phyloP scores from a whole-genome alignment of 495 filamentous ascomycete genomes.

The Hypomontagnella submonticulosa region DNA sequence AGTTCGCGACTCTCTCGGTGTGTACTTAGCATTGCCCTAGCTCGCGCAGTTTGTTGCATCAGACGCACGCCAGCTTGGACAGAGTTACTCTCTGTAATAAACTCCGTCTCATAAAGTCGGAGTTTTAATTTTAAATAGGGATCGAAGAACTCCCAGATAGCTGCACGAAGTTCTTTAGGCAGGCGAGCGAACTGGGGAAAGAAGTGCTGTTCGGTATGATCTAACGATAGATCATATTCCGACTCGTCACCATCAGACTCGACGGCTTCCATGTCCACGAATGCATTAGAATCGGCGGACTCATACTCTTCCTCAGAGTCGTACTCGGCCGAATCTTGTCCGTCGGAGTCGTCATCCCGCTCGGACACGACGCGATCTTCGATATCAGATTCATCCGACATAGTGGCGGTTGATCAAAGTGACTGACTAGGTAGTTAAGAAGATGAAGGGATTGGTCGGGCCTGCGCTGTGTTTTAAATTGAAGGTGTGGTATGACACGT shows the following conservation, averaged over 20 bases:
- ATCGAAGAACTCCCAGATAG: conserved; percentile 56
- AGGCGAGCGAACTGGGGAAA: conserved; percentile 55
- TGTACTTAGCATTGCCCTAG: conserved; percentile 48
- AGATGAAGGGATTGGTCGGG: neutral
- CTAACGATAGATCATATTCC: conserved; percentile 5
- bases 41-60: conserved; percentile 44
- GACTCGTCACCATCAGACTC: conserved; percentile 35
- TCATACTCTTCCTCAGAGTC: conserved; percentile 10
- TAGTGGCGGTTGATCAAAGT: neutral
- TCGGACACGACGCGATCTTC: conserved; percentile 32
- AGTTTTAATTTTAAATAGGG: conserved; percentile 47
- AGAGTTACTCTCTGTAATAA: neutral
- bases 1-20: conserved; percentile 50
- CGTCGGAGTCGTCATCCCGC: conserved; percentile 21
- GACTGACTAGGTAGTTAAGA: neutral
- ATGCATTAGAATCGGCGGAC: conserved; percentile 22
- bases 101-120: conserved; percentile 40
- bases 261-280: conserved; percentile 47
- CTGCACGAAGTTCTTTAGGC: conserved; percentile 53
- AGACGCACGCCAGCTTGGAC: conserved; percentile 27
- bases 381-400: conserved; percentile 41
- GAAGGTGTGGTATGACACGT: too few relatives aligned
- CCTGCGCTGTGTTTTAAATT: too few relatives aligned
- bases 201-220: conserved; percentile 38
- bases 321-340: conserved; percentile 20